These are phyloP conservation scores for Dichotomocladium elegans DNA, from an alignment of 371 early-diverging fungal genomes.

Conservation along the genomic window DNA sequence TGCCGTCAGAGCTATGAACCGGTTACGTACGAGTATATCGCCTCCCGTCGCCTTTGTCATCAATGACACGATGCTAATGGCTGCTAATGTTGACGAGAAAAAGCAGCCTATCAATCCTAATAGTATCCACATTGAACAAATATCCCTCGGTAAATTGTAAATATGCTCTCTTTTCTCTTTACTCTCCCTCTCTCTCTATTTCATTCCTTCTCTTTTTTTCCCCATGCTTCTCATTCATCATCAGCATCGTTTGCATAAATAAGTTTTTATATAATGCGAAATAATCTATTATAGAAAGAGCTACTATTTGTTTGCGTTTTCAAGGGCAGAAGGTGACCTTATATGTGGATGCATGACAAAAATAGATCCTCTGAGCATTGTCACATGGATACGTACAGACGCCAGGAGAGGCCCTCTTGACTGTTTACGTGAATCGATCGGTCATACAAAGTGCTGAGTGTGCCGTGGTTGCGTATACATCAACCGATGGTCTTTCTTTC, in stretches of 20 bases:
- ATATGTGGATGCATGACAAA: conserved; percentile 12
- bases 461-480: conserved; percentile 20
- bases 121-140: not conserved
- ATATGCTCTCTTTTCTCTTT: not conserved
- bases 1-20: conserved; percentile 36
- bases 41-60: not conserved
- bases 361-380: conserved; percentile 9
- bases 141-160: not conserved
- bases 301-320: not conserved
- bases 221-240: not conserved
- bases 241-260: not conserved
- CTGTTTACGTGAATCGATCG: conserved; percentile 8
- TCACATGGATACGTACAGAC: conserved; percentile 29
- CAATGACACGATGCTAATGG: not conserved
- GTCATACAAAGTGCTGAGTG: conserved; percentile 20
- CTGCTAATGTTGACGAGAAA: not conserved
- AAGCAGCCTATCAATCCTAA: not conserved
- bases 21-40: conserved; percentile 12
- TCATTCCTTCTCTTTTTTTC: not conserved
- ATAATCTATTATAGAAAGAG: no score
- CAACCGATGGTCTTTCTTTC: conserved; percentile 19
- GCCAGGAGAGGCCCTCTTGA: conserved; percentile 31
- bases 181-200: no score
- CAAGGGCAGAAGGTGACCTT: conserved; percentile 16
- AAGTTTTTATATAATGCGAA: no score